Conservation (phyloP, 495 filamentous ascomycete genomes). For the Letharia lupina region DNA sequence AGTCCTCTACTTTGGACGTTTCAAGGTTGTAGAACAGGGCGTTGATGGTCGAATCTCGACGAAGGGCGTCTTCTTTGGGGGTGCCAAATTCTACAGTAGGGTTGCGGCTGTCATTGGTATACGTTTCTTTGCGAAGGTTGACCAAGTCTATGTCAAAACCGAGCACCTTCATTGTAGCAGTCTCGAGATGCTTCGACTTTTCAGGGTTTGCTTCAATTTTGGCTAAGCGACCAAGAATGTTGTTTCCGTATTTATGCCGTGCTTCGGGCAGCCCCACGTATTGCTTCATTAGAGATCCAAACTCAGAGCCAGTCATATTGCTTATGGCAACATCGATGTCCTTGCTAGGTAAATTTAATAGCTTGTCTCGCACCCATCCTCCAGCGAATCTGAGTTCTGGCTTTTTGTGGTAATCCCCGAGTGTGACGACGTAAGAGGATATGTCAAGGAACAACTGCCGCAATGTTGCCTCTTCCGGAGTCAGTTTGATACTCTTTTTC, state of each 20-base stretch:
- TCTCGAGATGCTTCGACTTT: conserved; percentile 96
- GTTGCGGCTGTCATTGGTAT: conserved; percentile 75
- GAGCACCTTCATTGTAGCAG: conserved; percentile 75
- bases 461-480: conserved; percentile 57
- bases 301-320: conserved; percentile 84
- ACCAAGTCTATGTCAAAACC: conserved; percentile 90
- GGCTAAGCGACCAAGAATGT: conserved; percentile 48
- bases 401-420: conserved; percentile 26
- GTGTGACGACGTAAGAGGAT: conserved; percentile 55
- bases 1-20: conserved; percentile 67
- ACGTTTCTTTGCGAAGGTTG: conserved; percentile 87
- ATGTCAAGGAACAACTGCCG: conserved; percentile 66
- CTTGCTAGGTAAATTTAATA: conserved; percentile 69
- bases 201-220: conserved; percentile 87
- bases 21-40: conserved; percentile 94
- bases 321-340: conserved; percentile 96
- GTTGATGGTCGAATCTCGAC: conserved; percentile 90
- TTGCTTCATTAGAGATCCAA: conserved; percentile 55
- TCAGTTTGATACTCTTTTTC: conserved; percentile 46
- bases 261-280: conserved; percentile 43
- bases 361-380: conserved; percentile 98
- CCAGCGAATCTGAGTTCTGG: conserved; percentile 76
- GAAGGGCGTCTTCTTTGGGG: conserved; percentile 77
- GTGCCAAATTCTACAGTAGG: conserved; percentile 92
- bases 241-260: conserved; percentile 42